Percentiles rank a stretch among this genome's conserved stretches.
phyloP scores from a whole-genome alignment of 2,329 filamentous ascomycete species.

The Eurotiales sp. region DNA sequence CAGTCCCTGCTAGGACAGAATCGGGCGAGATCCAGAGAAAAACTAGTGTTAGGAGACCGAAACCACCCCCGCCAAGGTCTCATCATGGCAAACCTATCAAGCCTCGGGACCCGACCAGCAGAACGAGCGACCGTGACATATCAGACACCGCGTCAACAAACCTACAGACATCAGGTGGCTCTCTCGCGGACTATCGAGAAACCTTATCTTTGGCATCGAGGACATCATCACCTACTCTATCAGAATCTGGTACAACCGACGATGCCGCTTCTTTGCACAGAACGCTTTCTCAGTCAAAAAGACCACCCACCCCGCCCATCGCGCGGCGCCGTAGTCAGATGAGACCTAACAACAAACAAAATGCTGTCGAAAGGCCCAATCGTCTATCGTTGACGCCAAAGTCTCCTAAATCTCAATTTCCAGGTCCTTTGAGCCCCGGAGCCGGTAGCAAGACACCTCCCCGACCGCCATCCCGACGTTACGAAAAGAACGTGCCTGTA shows the following conservation, averaged over 20 bases:
- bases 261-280: constrained; percentile 25
- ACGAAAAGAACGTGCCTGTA: constrained; percentile 8
- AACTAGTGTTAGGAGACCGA: constrained; percentile 50
- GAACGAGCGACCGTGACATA: not conserved
- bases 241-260: not conserved
- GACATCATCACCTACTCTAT: constrained; percentile 30
- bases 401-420: constrained; percentile 40
- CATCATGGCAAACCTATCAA: constrained; percentile 74
- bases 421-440: constrained; percentile 27
- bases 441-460: constrained; percentile 39
- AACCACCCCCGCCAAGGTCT: constrained; percentile 70
- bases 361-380: constrained; percentile 29
- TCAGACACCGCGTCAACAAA: not conserved
- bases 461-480: constrained; percentile 55
- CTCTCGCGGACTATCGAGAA: constrained; percentile 32
- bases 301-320: constrained; percentile 47
- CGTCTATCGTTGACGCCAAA: constrained; percentile 40
- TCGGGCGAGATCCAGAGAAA: constrained; percentile 34
- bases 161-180: not conserved
- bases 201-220: constrained; percentile 59
- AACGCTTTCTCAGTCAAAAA: constrained; percentile 35
- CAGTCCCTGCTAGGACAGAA: constrained; percentile 56
- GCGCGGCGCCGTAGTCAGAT: constrained; percentile 47
- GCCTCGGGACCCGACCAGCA: constrained; percentile 27
- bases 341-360: constrained; percentile 29